Evolutionary conservation across 2,329 filamentous ascomycete genomes (phyloP).

Genomic region (Colletotrichum sp.): DNA sequence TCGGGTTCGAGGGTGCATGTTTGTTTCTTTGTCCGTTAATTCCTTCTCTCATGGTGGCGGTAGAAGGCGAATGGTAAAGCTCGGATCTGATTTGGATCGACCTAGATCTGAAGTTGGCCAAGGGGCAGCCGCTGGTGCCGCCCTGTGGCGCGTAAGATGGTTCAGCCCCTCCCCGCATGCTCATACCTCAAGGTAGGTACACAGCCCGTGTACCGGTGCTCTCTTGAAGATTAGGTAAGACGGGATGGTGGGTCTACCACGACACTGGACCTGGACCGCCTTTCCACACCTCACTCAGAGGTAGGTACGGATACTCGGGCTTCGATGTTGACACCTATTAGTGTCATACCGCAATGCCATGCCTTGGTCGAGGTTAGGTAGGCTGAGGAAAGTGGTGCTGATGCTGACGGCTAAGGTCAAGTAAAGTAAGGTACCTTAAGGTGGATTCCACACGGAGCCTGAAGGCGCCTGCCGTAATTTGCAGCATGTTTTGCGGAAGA

Average conservation of each 20-base stretch:
- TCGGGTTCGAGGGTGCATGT: background rate
- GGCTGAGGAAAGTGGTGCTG: no score
- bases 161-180: background rate
- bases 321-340: background rate
- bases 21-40: background rate
- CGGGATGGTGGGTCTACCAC: background rate
- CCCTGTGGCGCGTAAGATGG: background rate
- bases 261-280: background rate
- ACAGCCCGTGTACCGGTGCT: background rate
- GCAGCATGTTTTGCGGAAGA: background rate
- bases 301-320: background rate
- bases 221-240: background rate
- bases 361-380: no score
- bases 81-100: background rate
- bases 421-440: no score
- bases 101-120: background rate
- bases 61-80: background rate
- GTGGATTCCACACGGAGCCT: background rate
- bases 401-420: no score
- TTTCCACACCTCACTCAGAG: background rate
- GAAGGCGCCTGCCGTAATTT: background rate
- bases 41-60: background rate
- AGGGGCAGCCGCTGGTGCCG: background rate
- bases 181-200: background rate
- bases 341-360: background rate